These are phyloP conservation scores for Aspergillus alliaceus DNA, from an alignment of 2,329 filamentous ascomycete genomes.

Conservation along the genomic window DNA sequence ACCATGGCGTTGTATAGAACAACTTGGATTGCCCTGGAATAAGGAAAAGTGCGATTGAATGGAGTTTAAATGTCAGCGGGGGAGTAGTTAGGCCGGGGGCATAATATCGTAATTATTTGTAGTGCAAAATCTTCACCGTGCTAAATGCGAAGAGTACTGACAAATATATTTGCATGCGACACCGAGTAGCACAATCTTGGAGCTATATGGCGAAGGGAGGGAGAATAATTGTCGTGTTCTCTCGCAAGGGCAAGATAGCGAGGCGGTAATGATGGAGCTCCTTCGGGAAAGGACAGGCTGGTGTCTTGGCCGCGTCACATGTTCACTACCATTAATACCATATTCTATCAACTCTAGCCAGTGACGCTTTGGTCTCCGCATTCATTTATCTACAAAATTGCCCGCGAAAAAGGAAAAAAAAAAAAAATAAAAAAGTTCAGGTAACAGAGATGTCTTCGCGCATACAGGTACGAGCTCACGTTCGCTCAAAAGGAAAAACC, in stretches of 20 bases:
- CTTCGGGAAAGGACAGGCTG: conserved; percentile 28
- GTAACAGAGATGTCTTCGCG: background rate
- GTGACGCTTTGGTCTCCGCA: background rate
- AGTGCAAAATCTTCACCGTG: background rate
- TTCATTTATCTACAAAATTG: background rate
- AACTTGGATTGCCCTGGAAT: conserved; percentile 1
- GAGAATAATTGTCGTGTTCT: background rate
- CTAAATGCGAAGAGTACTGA: background rate
- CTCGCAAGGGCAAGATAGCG: background rate
- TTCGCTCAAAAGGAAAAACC: background rate
- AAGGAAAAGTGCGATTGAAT: background rate
- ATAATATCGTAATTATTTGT: background rate
- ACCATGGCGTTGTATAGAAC: conserved; percentile 44
- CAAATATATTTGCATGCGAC: background rate
- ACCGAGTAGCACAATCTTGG: background rate
- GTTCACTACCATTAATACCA: conserved; percentile 1
- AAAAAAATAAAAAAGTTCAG: too few species aligned
- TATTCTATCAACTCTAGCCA: background rate
- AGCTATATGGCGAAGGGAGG: background rate
- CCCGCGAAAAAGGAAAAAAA: background rate
- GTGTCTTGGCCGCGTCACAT: conserved; percentile 27
- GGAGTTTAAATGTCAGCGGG: background rate
- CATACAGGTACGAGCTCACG: background rate
- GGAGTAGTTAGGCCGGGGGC: background rate
- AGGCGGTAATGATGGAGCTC: background rate